Percentiles rank a stretch among this genome's conserved stretches.
Conservation (phyloP, 257 asterid genomes). For the Knoxia roxburghii region DNA sequence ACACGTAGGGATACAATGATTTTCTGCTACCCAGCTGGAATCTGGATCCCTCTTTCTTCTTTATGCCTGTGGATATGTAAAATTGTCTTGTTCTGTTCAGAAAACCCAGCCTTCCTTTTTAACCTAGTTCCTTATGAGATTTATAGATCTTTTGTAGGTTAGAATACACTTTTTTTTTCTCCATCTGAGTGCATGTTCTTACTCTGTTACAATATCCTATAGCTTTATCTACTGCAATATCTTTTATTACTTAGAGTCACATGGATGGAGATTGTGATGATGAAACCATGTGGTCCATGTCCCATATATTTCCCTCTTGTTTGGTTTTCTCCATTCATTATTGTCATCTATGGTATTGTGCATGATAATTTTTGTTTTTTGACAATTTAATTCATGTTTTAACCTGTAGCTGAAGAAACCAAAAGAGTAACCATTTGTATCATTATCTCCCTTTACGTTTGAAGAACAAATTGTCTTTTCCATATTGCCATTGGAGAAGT, state of each 20-base stretch:
- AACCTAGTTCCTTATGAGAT: background rate
- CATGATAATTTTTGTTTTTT: background rate
- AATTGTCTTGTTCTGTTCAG: background rate
- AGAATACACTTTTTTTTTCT: too few species aligned
- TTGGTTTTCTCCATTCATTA: too few species aligned
- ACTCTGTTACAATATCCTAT: background rate
- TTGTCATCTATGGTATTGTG: too few species aligned
- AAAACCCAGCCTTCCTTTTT: background rate
- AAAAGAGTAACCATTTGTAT: background rate
- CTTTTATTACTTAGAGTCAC: too few species aligned
- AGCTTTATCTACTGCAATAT: too few species aligned
- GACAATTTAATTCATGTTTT: background rate
- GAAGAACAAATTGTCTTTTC: background rate
- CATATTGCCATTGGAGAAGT: background rate
- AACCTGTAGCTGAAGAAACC: background rate
- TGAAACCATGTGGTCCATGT: too few species aligned
- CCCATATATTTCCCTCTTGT: too few species aligned
- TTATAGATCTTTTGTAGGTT: background rate
- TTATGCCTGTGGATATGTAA: background rate
- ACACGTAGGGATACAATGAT: background rate
- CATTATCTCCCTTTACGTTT: background rate
- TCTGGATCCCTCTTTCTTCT: background rate
- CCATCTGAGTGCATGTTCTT: background rate
- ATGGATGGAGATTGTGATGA: background rate
- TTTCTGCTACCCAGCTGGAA: background rate